Base-by-base conservation (phyloP, 495 filamentous ascomycete species). In the Talaromyces proteolyticus region DNA sequence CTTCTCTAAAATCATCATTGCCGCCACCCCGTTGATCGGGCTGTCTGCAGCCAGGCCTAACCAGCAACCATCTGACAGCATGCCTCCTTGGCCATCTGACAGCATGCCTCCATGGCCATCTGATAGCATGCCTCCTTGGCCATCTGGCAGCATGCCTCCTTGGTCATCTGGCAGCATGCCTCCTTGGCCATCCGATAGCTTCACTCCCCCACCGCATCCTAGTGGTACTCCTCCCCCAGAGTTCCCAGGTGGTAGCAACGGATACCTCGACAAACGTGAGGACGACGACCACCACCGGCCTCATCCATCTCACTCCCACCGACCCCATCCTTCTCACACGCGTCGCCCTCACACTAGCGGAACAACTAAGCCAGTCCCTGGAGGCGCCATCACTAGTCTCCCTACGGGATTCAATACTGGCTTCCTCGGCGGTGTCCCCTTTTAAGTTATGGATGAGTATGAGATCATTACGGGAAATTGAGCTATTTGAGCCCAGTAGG, bases 321-420 rank as follows among this genome's bases (percentile, higher is more conserved):
- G 25, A 22, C 23, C 25, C 42, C 10, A 23, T 24, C 22, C 42
- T 25, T 24, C 1, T 22, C 42, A 20, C 19, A 20, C n/a, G 17
- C n/a, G 11, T 21, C 19, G 7, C 23, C 42, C 23, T 21, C 20
- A 25, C 42, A 8, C 43, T 26, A 67, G 75, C 51, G 4, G 29
- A 34, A 34, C 29, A n/a, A n/a, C n/a, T n/a, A n/a, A n/a, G n/a
- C n/a, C n/a, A n/a, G n/a, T n/a, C n/a, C n/a, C n/a, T n/a, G n/a
- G n/a, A n/a, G n/a, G n/a, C n/a, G n/a, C n/a, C n/a, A n/a, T n/a
- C n/a, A n/a, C n/a, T n/a, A n/a, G n/a, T n/a, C n/a, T n/a, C n/a
- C n/a, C n/a, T n/a, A n/a, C n/a, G n/a, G n/a, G n/a, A n/a, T n/a
- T n/a, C n/a, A n/a, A n/a, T n/a, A n/a, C n/a, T n/a, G n/a, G n/a